These are phyloP conservation scores for Spirogloea muscicola DNA, from an alignment of 139 green algal species.

Conservation along the genomic window DNA sequence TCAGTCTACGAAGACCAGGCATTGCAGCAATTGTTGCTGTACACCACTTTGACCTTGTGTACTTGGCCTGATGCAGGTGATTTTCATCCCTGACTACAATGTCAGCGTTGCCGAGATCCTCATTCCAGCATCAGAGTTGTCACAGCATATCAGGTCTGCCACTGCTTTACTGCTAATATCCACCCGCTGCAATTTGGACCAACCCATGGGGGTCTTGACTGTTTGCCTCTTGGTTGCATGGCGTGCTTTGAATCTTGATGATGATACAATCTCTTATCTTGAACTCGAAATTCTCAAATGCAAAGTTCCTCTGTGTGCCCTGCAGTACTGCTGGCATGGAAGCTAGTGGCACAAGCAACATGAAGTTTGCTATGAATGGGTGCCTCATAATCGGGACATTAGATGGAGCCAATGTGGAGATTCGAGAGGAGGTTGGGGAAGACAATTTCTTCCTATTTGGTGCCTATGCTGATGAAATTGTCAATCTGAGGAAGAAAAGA, in stretches of 20 bases:
- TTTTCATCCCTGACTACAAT: constrained; percentile 99
- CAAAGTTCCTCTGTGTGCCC: background rate
- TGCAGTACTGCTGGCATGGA: constrained; percentile 81
- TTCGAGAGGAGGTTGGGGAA: constrained; percentile 77
- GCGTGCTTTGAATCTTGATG: no score
- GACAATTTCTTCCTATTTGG: constrained; percentile 89
- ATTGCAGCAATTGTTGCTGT: no score
- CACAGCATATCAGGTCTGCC: constrained; percentile 74
- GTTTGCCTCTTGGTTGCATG: no score
- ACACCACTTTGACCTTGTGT: no score
- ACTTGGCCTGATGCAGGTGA: constrained; percentile 45
- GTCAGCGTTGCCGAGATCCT: constrained; percentile 73
- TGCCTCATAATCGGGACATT: constrained; percentile 96
- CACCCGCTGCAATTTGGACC: no score
- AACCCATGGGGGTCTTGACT: no score
- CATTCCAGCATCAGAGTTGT: constrained; percentile 77
- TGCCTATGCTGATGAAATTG: constrained; percentile 62
- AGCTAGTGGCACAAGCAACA: constrained; percentile 91
- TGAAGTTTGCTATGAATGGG: constrained; percentile 99
- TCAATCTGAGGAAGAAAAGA: constrained; percentile 70
- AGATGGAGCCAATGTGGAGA: constrained; percentile 98
- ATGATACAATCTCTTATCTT: no score
- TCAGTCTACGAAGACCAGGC: no score
- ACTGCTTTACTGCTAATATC: no score
- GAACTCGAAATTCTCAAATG: no score